A percentile compares a stretch with the other conserved stretches of the same genome.
phyloP scores from a whole-genome alignment of 2,329 filamentous ascomycete genomes.

The Ascochyta koolunga region DNA sequence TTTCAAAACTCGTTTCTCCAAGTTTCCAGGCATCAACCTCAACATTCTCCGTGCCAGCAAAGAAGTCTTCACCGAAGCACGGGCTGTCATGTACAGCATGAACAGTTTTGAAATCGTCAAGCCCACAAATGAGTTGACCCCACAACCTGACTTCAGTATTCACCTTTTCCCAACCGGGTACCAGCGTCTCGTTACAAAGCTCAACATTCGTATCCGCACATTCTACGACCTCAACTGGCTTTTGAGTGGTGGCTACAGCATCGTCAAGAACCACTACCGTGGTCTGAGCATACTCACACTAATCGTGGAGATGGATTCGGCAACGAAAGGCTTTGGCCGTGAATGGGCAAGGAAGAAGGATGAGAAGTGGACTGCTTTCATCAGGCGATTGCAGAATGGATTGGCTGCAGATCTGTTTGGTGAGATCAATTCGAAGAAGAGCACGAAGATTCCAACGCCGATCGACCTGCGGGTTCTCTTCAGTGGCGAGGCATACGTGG shows the following conservation, averaged over 20 bases:
- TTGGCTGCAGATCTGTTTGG: constrained; percentile 22
- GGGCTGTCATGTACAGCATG: constrained; percentile 49
- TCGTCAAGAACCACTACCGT: constrained; percentile 32
- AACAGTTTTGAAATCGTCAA: constrained; percentile 46
- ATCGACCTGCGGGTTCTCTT: constrained; percentile 34
- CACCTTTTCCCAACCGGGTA: constrained; percentile 29
- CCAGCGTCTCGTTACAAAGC: constrained; percentile 22
- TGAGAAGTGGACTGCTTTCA: constrained; percentile 28
- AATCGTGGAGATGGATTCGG: constrained; percentile 29
- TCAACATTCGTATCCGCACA: constrained; percentile 26
- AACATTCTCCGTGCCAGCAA: constrained; percentile 46
- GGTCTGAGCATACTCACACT: constrained; percentile 25
- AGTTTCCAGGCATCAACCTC: constrained; percentile 23
- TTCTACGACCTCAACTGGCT: constrained; percentile 34
- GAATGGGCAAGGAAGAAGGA: constrained; percentile 14
- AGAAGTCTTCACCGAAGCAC: constrained; percentile 49
- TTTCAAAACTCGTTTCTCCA: constrained; percentile 22
- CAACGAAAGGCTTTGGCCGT: constrained; percentile 22
- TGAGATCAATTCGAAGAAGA: not conserved
- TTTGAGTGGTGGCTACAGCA: constrained; percentile 22
- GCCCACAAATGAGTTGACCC: constrained; percentile 27
- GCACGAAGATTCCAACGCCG: constrained; percentile 28
- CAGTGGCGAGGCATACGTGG: constrained; percentile 25
- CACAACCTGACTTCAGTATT: constrained; percentile 28
- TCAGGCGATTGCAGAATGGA: constrained; percentile 23